phyloP scores from a whole-genome alignment of 2,329 filamentous ascomycete species.

The Aspergillus terreus region DNA sequence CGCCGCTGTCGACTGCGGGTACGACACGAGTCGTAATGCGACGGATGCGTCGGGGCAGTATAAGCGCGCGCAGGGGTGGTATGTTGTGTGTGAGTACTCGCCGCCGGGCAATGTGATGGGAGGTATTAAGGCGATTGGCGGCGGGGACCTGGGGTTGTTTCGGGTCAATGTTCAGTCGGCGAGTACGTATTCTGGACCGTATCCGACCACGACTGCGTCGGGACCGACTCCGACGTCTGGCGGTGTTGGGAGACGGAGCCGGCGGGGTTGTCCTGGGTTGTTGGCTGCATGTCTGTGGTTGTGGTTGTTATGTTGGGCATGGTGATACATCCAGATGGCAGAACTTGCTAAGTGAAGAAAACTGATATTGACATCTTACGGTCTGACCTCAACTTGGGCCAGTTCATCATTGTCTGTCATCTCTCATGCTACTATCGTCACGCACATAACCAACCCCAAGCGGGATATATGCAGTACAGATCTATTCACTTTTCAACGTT shows the following conservation, averaged over 20 bases:
- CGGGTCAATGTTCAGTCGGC: constrained; percentile 26
- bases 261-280: not conserved
- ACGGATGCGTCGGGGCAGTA: constrained; percentile 1
- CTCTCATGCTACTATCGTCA: constrained; percentile 25
- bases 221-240: not conserved
- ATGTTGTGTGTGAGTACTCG: constrained; percentile 67
- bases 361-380: constrained; percentile 1
- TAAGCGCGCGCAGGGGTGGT: constrained; percentile 52
- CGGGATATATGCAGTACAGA: constrained; percentile 21
- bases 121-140: constrained; percentile 13
- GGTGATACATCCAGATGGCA: not conserved
- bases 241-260: not conserved
- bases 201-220: constrained; percentile 5
- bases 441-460: constrained; percentile 15
- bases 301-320: not conserved
- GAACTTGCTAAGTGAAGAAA: not conserved
- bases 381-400: constrained; percentile 3
- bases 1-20: constrained; percentile 42
- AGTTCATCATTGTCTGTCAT: constrained; percentile 22
- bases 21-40: constrained; percentile 14
- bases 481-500: constrained; percentile 25
- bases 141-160: constrained; percentile 25
- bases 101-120: constrained; percentile 60
- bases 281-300: not conserved
- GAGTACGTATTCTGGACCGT: constrained; percentile 17